Conservation (phyloP, 2,329 filamentous ascomycete genomes). For the Aspergillus flavus region DNA sequence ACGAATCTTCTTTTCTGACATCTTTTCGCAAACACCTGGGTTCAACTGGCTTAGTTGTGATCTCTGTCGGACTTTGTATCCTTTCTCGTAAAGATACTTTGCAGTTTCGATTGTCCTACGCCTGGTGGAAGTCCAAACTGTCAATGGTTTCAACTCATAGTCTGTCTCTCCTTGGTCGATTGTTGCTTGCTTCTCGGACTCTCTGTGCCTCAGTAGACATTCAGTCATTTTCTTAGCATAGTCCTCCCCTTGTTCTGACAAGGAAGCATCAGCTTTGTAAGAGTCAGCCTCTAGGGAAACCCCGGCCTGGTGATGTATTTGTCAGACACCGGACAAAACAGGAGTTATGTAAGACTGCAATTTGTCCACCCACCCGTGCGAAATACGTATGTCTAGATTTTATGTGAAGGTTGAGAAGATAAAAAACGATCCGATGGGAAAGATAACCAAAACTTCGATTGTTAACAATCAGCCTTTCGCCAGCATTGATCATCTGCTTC, state of each 20-base stretch:
- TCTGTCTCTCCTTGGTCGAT: conserved; percentile 69
- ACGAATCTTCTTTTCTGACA: conserved; percentile 81
- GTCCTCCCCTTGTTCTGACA: conserved; percentile 76
- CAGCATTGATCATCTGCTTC: conserved; percentile 86
- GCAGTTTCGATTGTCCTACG: conserved; percentile 89
- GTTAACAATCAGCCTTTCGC: conserved; percentile 90
- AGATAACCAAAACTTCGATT: conserved; percentile 96
- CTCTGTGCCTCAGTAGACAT: conserved; percentile 77
- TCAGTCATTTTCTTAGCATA: conserved; percentile 89
- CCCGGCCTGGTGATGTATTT: conserved; percentile 58
- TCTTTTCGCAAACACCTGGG: conserved; percentile 91
- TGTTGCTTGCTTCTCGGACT: conserved; percentile 73
- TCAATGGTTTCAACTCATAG: conserved; percentile 74
- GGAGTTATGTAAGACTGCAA: background rate
- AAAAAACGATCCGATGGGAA: conserved; percentile 96
- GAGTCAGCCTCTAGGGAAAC: conserved; percentile 85
- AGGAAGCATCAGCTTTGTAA: conserved; percentile 85
- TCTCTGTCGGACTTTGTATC: conserved; percentile 85
- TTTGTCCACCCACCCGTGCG: conserved; percentile 61
- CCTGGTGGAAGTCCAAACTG: conserved; percentile 93
- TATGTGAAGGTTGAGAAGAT: conserved; percentile 95
- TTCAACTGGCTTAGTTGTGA: conserved; percentile 98
- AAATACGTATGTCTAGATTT: conserved; percentile 95
- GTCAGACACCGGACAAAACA: conserved; percentile 15
- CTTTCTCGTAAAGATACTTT: conserved; percentile 73